Evolutionary conservation across 768 basidiomycete genomes (phyloP).

Genomic region (Mycena rebaudengoi): DNA sequence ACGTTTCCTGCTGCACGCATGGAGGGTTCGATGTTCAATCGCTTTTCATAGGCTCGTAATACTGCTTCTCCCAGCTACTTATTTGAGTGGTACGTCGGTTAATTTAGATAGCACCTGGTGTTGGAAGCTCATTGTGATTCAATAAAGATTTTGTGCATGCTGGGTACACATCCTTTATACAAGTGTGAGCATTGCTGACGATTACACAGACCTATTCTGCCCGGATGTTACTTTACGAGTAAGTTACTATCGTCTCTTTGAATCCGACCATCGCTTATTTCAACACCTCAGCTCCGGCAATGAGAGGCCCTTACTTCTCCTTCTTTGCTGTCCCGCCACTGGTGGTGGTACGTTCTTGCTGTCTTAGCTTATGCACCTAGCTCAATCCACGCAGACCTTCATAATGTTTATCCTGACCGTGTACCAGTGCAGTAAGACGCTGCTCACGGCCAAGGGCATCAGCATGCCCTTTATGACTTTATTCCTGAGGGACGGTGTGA

Average conservation of each 20-base stretch:
- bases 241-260: background rate
- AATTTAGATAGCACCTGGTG: too few species aligned
- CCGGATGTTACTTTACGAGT: constrained; percentile 16
- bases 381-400: background rate
- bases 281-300: background rate
- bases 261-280: background rate
- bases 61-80: background rate
- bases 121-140: background rate
- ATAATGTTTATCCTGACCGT: constrained; percentile 2
- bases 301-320: background rate
- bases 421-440: background rate
- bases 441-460: background rate
- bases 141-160: constrained; percentile 9
- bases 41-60: constrained; percentile 3
- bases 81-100: background rate
- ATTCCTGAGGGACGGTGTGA: background rate
- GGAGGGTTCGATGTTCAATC: background rate
- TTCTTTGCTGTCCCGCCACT: constrained; percentile 18
- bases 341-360: background rate
- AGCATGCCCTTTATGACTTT: background rate
- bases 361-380: background rate
- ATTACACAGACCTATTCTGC: background rate
- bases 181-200: background rate
- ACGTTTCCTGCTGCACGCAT: background rate
- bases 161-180: background rate